These are phyloP conservation scores for Ophidiomyces ophidiicola DNA, from an alignment of 2,329 filamentous ascomycete genomes.

Conservation along the genomic window DNA sequence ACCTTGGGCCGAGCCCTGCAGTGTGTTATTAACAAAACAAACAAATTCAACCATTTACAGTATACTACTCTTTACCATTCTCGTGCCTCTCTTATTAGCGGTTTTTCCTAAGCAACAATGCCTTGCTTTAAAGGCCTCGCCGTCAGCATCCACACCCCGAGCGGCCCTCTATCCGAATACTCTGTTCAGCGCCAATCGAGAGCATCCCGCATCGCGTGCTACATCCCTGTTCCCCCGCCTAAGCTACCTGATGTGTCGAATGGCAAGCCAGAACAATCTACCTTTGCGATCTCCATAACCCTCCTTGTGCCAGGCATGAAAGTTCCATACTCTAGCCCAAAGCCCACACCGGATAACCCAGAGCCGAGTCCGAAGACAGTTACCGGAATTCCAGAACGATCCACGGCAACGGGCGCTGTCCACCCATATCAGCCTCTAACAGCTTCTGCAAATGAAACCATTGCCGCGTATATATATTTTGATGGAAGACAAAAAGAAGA, in stretches of 20 bases:
- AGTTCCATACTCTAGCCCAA: slow-evolving; percentile 86
- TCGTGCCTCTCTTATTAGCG: background rate
- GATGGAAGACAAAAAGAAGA: slow-evolving; percentile 92
- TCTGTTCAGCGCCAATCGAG: slow-evolving; percentile 90
- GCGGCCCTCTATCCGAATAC: slow-evolving; percentile 74
- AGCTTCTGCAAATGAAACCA: slow-evolving; percentile 86
- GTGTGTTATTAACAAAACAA: background rate
- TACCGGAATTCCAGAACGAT: slow-evolving; percentile 51
- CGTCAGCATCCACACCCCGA: slow-evolving; percentile 82
- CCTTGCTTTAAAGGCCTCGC: slow-evolving; percentile 99
- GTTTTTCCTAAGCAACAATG: slow-evolving; percentile 37
- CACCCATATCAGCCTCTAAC: slow-evolving; percentile 86
- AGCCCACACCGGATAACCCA: slow-evolving; percentile 62
- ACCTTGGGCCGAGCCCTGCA: background rate
- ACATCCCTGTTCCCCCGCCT: slow-evolving; percentile 88
- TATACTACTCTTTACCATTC: slow-evolving; percentile 2
- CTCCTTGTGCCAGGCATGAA: slow-evolving; percentile 77
- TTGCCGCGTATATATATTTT: slow-evolving; percentile 98
- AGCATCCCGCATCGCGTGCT: slow-evolving; percentile 84
- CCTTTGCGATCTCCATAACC: slow-evolving; percentile 96
- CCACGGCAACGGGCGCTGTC: slow-evolving; percentile 44
- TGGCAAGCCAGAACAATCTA: slow-evolving; percentile 77
- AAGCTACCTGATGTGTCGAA: slow-evolving; percentile 57
- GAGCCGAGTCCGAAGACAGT: slow-evolving; percentile 73
- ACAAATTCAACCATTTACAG: no score